These are phyloP conservation scores for Fomitopsis schrenkii DNA, from an alignment of 1,284 basidiomycete genomes.

Conservation along the genomic window DNA sequence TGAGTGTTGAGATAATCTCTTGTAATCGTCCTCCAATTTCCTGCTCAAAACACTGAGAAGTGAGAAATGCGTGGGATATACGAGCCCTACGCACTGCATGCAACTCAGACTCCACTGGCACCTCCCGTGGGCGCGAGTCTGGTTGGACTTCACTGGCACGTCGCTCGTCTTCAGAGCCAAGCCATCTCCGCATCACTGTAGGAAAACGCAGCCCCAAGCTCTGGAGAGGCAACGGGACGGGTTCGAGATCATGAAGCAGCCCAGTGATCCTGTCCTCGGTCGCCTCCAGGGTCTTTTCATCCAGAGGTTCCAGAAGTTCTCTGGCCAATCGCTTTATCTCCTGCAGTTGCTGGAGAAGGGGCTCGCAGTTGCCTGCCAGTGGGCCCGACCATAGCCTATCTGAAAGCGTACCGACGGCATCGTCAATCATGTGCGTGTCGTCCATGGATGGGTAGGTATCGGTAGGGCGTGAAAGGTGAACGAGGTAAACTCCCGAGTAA, in stretches of 20 bases:
- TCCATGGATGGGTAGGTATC: neutral
- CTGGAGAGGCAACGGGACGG: neutral
- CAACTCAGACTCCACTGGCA: no score
- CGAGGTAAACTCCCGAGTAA: no score
- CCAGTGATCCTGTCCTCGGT: neutral
- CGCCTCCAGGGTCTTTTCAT: neutral
- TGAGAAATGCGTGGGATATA: no score
- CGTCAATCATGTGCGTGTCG: neutral
- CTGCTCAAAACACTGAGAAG: neutral
- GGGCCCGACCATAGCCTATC: neutral
- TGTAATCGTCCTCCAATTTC: neutral
- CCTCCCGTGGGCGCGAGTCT: no score
- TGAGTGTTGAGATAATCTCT: neutral
- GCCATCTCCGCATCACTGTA: neutral
- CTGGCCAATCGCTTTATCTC: neutral
- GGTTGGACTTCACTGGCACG: no score
- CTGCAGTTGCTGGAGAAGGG: neutral
- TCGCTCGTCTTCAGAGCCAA: neutral
- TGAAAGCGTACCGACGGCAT: neutral
- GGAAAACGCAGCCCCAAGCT: neutral
- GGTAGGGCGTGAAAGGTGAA: no score
- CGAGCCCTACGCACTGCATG: neutral
- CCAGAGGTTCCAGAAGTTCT: neutral
- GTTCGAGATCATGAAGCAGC: neutral
- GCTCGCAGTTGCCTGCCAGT: neutral